These are phyloP conservation scores for Neonectria punicea DNA, from an alignment of 2,329 filamentous ascomycete species.

Conservation along the genomic window DNA sequence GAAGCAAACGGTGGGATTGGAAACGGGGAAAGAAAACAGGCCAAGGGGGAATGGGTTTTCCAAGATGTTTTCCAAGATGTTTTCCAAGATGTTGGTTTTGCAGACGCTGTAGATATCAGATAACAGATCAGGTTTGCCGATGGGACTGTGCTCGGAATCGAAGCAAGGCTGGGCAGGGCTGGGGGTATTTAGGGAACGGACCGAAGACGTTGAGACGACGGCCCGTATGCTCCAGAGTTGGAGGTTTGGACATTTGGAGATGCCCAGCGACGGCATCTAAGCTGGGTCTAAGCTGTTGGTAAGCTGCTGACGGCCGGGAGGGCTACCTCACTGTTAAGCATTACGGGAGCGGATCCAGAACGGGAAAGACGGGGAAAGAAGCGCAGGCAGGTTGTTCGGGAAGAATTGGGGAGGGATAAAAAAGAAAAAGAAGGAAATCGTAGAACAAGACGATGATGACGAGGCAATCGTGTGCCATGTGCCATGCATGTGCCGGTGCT, in stretches of 20 bases:
- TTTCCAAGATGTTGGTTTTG: neutral
- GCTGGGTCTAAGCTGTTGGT: conserved; percentile 40
- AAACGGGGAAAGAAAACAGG: neutral
- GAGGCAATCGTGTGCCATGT: neutral
- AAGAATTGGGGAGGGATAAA: conserved; percentile 19
- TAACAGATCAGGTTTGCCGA: neutral
- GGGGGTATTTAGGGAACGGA: conserved; percentile 4
- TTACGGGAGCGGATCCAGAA: conserved; percentile 15
- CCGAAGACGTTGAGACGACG: conserved; percentile 7
- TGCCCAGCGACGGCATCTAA: conserved; percentile 32
- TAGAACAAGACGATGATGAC: neutral
- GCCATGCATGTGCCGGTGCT: neutral
- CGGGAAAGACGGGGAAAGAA: conserved; percentile 20
- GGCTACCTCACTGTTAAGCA: conserved; percentile 33
- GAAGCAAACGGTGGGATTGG: neutral
- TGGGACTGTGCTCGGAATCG: neutral
- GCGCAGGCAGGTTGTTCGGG: neutral
- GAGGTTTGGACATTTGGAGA: neutral
- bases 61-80: too few species aligned
- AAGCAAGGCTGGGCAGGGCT: conserved; percentile 1
- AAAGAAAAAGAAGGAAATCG: conserved; percentile 10
- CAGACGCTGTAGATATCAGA: neutral
- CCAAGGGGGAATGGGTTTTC: neutral
- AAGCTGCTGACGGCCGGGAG: conserved; percentile 37
- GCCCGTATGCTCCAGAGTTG: conserved; percentile 11